These are phyloP conservation scores for Dothideomycetidae sp. DNA, from an alignment of 2,329 filamentous ascomycete species.

Conservation along the genomic window DNA sequence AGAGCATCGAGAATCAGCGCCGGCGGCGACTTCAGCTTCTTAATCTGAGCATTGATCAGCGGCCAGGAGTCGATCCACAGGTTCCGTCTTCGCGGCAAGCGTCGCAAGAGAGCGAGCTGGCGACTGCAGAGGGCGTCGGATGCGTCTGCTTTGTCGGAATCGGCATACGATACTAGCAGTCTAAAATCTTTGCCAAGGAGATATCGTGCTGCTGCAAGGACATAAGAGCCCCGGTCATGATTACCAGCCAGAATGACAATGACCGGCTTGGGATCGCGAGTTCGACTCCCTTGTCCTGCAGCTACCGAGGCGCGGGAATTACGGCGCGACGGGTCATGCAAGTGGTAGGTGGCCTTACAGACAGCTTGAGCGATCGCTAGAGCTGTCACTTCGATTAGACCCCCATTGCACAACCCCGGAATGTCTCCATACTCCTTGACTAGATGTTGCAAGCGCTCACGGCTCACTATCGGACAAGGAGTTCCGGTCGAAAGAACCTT, in stretches of 20 bases:
- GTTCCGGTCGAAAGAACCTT: conserved; percentile 28
- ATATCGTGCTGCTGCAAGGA: conserved; percentile 73
- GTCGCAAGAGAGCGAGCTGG: conserved; percentile 67
- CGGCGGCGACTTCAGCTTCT: conserved; percentile 46
- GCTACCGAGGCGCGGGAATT: conserved; percentile 39
- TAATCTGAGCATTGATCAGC: conserved; percentile 40
- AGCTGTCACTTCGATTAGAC: conserved; percentile 84
- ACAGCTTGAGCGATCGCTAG: conserved; percentile 78
- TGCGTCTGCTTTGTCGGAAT: conserved; percentile 68
- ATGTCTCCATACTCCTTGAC: conserved; percentile 85
- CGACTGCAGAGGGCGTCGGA: conserved; percentile 66
- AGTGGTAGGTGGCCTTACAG: conserved; percentile 28
- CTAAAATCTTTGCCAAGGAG: conserved; percentile 70
- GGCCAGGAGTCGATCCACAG: conserved; percentile 51
- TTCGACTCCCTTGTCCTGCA: conserved; percentile 27
- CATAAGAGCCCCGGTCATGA: conserved; percentile 73
- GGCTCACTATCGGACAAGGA: conserved; percentile 43
- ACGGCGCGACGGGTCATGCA: conserved; percentile 16
- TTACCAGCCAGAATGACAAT: conserved; percentile 86
- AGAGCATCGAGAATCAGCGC: conserved; percentile 81
- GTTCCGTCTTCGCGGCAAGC: conserved; percentile 34
- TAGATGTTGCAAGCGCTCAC: conserved; percentile 65
- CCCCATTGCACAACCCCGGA: conserved; percentile 71
- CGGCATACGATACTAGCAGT: conserved; percentile 70
- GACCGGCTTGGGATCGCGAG: conserved; percentile 37